These are phyloP conservation scores for Hypsizygus marmoreus DNA, from an alignment of 768 basidiomycete genomes.

Conservation along the genomic window DNA sequence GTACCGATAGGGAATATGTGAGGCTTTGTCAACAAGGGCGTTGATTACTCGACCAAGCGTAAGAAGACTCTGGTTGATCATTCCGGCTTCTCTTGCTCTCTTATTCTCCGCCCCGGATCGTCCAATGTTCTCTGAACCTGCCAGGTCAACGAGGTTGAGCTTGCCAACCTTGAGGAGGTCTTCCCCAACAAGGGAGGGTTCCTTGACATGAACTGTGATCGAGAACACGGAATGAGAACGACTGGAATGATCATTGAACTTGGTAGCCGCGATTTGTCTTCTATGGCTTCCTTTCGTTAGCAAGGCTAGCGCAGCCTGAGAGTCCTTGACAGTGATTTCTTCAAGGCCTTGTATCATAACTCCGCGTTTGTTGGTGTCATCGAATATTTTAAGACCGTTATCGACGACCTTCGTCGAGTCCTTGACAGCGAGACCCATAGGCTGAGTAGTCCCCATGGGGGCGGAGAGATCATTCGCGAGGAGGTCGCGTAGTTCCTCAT, in stretches of 20 bases:
- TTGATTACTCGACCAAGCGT: slow-evolving; percentile 98
- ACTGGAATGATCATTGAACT: slow-evolving; percentile 97
- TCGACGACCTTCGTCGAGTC: slow-evolving; percentile 45
- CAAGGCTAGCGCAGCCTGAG: slow-evolving; percentile 78
- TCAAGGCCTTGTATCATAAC: slow-evolving; percentile 95
- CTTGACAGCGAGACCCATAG: slow-evolving; percentile 73
- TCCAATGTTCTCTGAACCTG: slow-evolving; percentile 97
- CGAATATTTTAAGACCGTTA: slow-evolving; percentile 83
- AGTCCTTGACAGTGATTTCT: slow-evolving; percentile 82
- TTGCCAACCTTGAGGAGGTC: slow-evolving; percentile 93
- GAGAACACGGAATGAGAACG: slow-evolving; percentile 98
- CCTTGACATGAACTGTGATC: slow-evolving; percentile 92
- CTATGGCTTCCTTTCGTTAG: slow-evolving; percentile 89
- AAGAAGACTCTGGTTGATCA: slow-evolving; percentile 96
- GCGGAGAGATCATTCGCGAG: slow-evolving; percentile 77
- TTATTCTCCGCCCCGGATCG: slow-evolving; percentile 94
- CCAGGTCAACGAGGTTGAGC: slow-evolving; percentile 94
- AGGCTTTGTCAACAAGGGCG: slow-evolving; percentile 87
- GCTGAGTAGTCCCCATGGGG: slow-evolving; percentile 67
- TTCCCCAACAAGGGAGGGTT: slow-evolving; percentile 74
- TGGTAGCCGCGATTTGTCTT: slow-evolving; percentile 92
- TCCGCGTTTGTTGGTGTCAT: slow-evolving; percentile 85
- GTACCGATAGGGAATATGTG: slow-evolving; percentile 93
- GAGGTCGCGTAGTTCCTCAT: slow-evolving; percentile 96
- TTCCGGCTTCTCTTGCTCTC: slow-evolving; percentile 93